These are phyloP conservation scores for Orbilia brochopaga DNA, from an alignment of 2,329 filamentous ascomycete genomes.

Conservation along the genomic window DNA sequence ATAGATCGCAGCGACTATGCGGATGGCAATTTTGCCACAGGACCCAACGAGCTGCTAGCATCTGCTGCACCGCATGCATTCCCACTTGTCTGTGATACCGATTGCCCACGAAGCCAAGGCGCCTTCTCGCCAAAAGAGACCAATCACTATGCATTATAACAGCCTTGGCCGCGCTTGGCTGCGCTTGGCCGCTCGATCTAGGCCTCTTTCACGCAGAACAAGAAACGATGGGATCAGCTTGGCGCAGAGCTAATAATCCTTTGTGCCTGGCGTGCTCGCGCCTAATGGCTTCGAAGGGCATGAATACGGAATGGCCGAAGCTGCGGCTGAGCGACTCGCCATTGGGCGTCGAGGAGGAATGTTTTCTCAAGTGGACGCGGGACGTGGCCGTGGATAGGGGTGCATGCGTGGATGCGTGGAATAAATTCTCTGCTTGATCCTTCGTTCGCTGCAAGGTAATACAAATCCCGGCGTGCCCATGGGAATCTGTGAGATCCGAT, in stretches of 20 bases:
- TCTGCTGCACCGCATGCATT: not conserved
- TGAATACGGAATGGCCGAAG: constrained; percentile 2
- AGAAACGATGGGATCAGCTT: not conserved
- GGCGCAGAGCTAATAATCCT: constrained; percentile 7
- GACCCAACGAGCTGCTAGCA: not conserved
- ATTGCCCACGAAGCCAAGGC: not conserved
- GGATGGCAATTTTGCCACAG: not conserved
- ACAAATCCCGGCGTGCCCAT: not conserved
- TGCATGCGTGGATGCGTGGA: not conserved
- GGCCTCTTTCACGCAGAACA: not conserved
- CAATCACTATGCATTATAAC: not conserved
- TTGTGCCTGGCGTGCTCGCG: not conserved
- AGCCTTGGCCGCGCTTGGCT: constrained; percentile 3
- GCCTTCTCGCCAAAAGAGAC: not conserved
- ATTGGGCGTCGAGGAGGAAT: not conserved
- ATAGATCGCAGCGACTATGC: not conserved
- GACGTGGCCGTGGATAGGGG: not conserved
- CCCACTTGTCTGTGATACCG: not conserved
- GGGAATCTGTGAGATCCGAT: too few species aligned
- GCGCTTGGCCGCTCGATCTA: constrained; percentile 4
- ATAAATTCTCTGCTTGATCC: not conserved
- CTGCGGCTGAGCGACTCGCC: constrained; percentile 2
- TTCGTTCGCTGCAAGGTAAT: not conserved
- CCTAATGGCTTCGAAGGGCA: not conserved
- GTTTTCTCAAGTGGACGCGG: not conserved